Base-by-base conservation (phyloP, 768 basidiomycete species). In the Psilocybe cyanescens region DNA sequence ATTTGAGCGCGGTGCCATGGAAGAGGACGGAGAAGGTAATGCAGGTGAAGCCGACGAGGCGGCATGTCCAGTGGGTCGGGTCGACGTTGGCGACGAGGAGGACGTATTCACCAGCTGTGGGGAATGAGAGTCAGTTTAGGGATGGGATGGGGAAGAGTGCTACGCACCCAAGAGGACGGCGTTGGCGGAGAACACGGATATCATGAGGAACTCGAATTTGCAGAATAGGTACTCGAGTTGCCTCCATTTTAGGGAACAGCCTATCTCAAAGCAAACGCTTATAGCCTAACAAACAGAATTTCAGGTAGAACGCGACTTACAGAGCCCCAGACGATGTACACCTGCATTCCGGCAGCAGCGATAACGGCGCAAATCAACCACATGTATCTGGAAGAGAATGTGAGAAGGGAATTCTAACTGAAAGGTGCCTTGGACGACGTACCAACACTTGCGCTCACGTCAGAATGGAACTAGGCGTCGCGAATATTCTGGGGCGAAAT, bases 141-240 rank as follows among this genome's bases (percentile, higher is more conserved):
- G 46, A 53, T 17, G 8, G 11, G 3, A 19, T 19, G 53, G 14
- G 39, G 33, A 47, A 31, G n/a, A 37, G 33, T 51, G 59, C n/a
- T 58, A 68, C 86, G 16, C n/a, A 67, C 66, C 73, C 14, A 86
- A 71, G n/a, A 86, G 71, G 0, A 86, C 65, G 1, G 79, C 81
- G 64, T 86, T 86, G 11, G 79, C 73, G 8, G 84, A 83, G 61
- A 82, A 89, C 44, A 84, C 65, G 54, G 82, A 87, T 17, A 85
- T 84, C 11, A 78, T 78, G 63, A 91, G 76, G 58, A 81, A 84
- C 54, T 75, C 80, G 8, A 88, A 88, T 39, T 76, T 79, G 48
- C 79, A 75, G 70, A 80, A 89, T 19, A 89, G 73, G 66, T 81
- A 88, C 65, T 88, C 86, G 52, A 90, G 75, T 65, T 90, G 90